phyloP scores from a whole-genome alignment of 2,329 filamentous ascomycete species.

The Fusarium udum region DNA sequence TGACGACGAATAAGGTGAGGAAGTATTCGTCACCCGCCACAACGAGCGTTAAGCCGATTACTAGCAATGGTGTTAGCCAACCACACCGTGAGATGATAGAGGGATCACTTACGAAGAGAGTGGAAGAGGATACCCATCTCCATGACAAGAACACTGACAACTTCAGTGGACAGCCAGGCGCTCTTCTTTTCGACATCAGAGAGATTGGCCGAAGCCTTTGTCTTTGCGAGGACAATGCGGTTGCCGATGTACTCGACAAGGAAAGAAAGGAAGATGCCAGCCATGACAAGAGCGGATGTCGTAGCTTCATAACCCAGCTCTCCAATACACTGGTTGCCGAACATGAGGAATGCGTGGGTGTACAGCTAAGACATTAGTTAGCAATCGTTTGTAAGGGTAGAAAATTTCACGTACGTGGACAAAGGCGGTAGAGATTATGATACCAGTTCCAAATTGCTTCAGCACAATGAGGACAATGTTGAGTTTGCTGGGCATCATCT shows the following conservation, averaged over 20 bases:
- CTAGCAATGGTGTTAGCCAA: slow-evolving; percentile 46
- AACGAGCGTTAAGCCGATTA: slow-evolving; percentile 72
- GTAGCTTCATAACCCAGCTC: slow-evolving; percentile 74
- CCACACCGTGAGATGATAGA: background rate
- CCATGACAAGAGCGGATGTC: slow-evolving; percentile 76
- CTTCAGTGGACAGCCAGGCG: slow-evolving; percentile 52
- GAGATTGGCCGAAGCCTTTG: slow-evolving; percentile 41
- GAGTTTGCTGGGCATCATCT: slow-evolving; percentile 62
- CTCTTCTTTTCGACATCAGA: slow-evolving; percentile 39
- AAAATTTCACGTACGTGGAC: slow-evolving; percentile 63
- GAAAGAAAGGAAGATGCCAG: slow-evolving; percentile 77
- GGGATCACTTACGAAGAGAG: slow-evolving; percentile 65
- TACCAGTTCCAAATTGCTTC: slow-evolving; percentile 79
- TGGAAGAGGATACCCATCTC: slow-evolving; percentile 81
- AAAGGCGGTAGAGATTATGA: slow-evolving; percentile 77
- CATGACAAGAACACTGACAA: slow-evolving; percentile 73
- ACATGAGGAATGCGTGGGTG: slow-evolving; percentile 78
- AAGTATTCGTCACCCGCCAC: slow-evolving; percentile 66
- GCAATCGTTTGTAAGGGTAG: background rate
- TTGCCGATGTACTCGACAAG: slow-evolving; percentile 74
- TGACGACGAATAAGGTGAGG: slow-evolving; percentile 69
- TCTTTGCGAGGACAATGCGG: slow-evolving; percentile 60
- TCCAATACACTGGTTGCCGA: slow-evolving; percentile 74
- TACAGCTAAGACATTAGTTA: slow-evolving; percentile 63
- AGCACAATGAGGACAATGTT: slow-evolving; percentile 67